A percentile compares a stretch with the other conserved stretches of the same genome.
Conservation (phyloP, 805 yeast genomes). For the Pichia occidentalis region DNA sequence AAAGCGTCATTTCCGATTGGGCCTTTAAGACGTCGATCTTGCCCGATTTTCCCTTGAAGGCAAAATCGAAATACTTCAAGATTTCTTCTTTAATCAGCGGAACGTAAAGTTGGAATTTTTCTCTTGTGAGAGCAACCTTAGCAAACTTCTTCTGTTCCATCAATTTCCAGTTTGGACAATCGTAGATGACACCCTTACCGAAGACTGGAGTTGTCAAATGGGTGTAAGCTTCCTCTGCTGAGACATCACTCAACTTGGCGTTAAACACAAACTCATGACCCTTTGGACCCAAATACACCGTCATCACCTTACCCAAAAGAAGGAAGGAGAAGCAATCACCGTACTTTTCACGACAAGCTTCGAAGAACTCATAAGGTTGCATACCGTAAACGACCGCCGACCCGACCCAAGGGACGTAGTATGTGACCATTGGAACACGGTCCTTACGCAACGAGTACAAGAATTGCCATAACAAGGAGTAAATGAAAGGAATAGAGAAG, state of each 20-base stretch:
- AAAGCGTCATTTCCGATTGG: constrained; percentile 93
- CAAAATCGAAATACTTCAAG: constrained; percentile 49
- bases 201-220: constrained; percentile 99
- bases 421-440: constrained; percentile 83
- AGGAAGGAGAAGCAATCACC: constrained; percentile 94
- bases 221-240: constrained; percentile 93
- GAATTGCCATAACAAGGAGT: constrained; percentile 60
- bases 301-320: constrained; percentile 84
- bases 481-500: constrained; percentile 51
- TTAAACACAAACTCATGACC: constrained; percentile 96
- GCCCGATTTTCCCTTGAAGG: constrained; percentile 43
- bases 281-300: constrained; percentile 93
- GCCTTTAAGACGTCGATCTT: constrained; percentile 64
- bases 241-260: constrained; percentile 80
- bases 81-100: constrained; percentile 84
- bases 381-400: constrained; percentile 84
- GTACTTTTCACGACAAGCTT: constrained; percentile 65
- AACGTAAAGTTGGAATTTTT: constrained; percentile 76
- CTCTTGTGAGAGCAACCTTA: constrained; percentile 80
- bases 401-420: constrained; percentile 95
- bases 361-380: constrained; percentile 90
- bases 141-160: constrained; percentile 99
- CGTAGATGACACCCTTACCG: constrained; percentile 96
- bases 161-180: constrained; percentile 85
- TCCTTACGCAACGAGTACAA: constrained; percentile 67